Percentiles rank a stretch among this genome's conserved stretches.
Conservation (phyloP, 306 rosid genomes). For the Cajanus cajan region DNA sequence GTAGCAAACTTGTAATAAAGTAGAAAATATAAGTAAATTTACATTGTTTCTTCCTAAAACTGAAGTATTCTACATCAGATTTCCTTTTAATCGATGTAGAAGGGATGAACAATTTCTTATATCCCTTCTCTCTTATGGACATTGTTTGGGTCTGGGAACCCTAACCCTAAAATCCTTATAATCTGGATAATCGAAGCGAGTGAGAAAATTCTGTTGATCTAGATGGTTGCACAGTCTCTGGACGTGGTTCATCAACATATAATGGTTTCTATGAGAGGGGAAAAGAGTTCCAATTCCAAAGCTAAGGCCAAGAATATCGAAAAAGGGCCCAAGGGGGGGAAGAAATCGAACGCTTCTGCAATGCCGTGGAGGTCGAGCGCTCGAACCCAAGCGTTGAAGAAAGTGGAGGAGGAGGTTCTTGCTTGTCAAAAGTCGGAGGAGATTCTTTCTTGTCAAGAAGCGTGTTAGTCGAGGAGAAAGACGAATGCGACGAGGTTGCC, state of each 20-base stretch:
- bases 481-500: not conserved
- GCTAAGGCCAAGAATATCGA: not conserved
- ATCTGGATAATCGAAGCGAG: too few relatives aligned
- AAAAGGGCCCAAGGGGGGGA: not conserved
- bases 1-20: too few relatives aligned
- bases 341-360: not conserved
- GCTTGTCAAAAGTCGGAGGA: constrained; percentile 28
- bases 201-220: too few relatives aligned
- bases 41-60: too few relatives aligned
- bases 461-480: not conserved
- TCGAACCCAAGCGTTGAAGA: constrained; percentile 41
- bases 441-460: too few relatives aligned
- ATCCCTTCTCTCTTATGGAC: too few relatives aligned
- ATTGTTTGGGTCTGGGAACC: too few relatives aligned
- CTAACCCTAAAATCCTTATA: too few relatives aligned
- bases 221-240: constrained; percentile 50
- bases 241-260: constrained; percentile 21
- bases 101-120: too few relatives aligned
- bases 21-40: too few relatives aligned
- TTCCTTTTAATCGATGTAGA: too few relatives aligned
- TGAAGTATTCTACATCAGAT: too few relatives aligned
- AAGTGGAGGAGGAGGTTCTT: constrained; percentile 34
- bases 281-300: not conserved
- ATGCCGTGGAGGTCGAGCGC: constrained; percentile 45
- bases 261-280: not conserved